Conservation (phyloP, 305 asterid genomes). For the Plantago rigida region DNA sequence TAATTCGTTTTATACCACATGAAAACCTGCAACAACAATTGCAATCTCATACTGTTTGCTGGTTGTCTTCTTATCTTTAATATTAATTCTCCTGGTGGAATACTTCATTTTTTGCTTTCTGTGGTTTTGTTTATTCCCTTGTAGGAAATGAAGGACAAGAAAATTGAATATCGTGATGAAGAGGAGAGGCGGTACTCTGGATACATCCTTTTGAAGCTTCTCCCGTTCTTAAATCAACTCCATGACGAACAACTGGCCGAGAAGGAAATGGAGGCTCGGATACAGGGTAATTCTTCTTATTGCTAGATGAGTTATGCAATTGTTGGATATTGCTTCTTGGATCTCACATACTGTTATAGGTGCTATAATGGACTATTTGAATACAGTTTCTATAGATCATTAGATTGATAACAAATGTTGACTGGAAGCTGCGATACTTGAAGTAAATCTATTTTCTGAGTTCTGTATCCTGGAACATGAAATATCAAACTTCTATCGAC, state of each 20-base stretch:
- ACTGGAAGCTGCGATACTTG: too few relatives aligned
- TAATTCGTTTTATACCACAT: background rate
- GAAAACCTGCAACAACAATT: slow-evolving; percentile 3
- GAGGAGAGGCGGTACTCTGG: slow-evolving; percentile 38
- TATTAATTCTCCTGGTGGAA: background rate
- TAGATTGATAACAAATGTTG: too few relatives aligned
- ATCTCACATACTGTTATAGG: too few relatives aligned
- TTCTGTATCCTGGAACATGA: too few relatives aligned
- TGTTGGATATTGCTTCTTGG: background rate
- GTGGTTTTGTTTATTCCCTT: slow-evolving; percentile 9
- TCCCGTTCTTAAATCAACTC: slow-evolving; percentile 48
- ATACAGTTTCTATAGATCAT: too few relatives aligned
- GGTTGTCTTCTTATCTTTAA: background rate
- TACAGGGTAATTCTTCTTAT: slow-evolving; percentile 36
- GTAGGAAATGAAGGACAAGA: slow-evolving; percentile 37
- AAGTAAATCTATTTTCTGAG: too few relatives aligned
- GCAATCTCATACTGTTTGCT: background rate
- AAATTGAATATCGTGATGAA: slow-evolving; percentile 27
- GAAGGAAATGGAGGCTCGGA: slow-evolving; percentile 57
- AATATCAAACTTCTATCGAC: too few relatives aligned
- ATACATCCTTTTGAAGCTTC: slow-evolving; percentile 40
- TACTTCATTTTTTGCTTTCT: slow-evolving; percentile 9
- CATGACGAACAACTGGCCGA: slow-evolving; percentile 44
- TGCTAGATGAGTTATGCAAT: background rate
- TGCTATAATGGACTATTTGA: too few relatives aligned